Base-by-base conservation (phyloP, 1,139 yeast species). In the Debaryomyces psychrophilus region DNA sequence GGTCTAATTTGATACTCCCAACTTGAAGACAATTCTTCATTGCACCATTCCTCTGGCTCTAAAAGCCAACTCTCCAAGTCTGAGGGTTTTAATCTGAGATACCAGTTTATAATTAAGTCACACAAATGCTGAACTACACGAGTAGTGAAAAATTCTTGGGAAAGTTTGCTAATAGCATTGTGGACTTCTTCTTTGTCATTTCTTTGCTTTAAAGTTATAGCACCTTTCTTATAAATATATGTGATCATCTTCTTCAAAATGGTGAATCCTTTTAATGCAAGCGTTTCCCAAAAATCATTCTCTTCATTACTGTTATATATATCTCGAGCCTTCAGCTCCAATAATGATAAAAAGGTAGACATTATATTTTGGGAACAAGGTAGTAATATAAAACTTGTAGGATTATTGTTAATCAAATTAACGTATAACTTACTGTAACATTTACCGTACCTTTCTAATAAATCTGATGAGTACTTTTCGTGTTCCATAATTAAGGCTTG, bases 11-110 rank as follows among this genome's bases (percentile, higher is more conserved):
- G 93, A 59, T 73, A 90, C 59, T 92, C 97, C 83, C 90, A 90
- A 56, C 88, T 84, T 6, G 83, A 74, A 36, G 85, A 79, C 47
- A 85, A 70, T 55, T 90, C 96, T 59, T 88, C 96, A 52, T 83
- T 83, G 28, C 89, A 83, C 90, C 96, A 93, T 60, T 89, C 97
- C 63, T 90, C 98, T 0, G 98, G 97, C 50, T 90, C 96, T 28
- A 79, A 65, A 11, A 73, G 65, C 98, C 98, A 93, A 40, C 81
- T 71, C 55, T 87, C 95, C 42, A 92, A 67, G 59, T 92, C 98
- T 1, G 79, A 67, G 0, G 92, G 88, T 46, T 84, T 81, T 41
- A 92, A 65, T 45, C 85, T 79, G 53, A 93, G 73, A 61, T 89
- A 92, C 81, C 86, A 83, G 31, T 77, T 76, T 47, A 90, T 83